These are phyloP conservation scores for Discostella stelligera DNA, from an alignment of 352 stramenopile species.

Conservation along the genomic window DNA sequence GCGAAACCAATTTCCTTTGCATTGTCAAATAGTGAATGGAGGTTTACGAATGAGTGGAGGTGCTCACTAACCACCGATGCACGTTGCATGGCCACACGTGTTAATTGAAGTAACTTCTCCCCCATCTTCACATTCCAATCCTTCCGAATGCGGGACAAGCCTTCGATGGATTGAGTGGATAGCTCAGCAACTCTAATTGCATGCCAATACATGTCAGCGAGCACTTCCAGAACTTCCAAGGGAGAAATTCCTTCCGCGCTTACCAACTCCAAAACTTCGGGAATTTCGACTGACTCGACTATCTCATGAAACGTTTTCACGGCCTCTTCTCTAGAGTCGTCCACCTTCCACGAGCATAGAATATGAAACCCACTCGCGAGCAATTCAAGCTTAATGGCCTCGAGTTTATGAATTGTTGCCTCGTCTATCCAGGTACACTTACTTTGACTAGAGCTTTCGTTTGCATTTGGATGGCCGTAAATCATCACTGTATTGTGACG, in stretches of 20 bases:
- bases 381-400: constrained; percentile 31
- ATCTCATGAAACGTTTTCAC: constrained; percentile 20
- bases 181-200: constrained; percentile 27
- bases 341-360: constrained; percentile 34
- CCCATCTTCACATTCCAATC: constrained; percentile 20
- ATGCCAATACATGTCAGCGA: constrained; percentile 30
- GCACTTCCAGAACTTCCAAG: constrained; percentile 15
- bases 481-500: constrained; percentile 29
- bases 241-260: constrained; percentile 2
- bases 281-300: constrained; percentile 18
- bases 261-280: constrained; percentile 22
- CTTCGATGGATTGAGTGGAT: constrained; percentile 30
- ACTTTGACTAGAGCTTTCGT: constrained; percentile 14
- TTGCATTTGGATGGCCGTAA: constrained; percentile 18
- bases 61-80: constrained; percentile 27
- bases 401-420: constrained; percentile 35
- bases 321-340: constrained; percentile 21
- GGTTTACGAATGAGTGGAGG: constrained; percentile 19
- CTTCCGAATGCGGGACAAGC: constrained; percentile 3
- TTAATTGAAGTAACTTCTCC: constrained; percentile 28
- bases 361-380: constrained; percentile 12
- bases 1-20: constrained; percentile 13
- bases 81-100: constrained; percentile 18
- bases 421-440: constrained; percentile 26
- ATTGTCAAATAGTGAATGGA: constrained; percentile 21